Percentiles rank a stretch among this genome's conserved stretches.
phyloP scores from a whole-genome alignment of 1,284 basidiomycete genomes.

The Sporisorium reilianum region DNA sequence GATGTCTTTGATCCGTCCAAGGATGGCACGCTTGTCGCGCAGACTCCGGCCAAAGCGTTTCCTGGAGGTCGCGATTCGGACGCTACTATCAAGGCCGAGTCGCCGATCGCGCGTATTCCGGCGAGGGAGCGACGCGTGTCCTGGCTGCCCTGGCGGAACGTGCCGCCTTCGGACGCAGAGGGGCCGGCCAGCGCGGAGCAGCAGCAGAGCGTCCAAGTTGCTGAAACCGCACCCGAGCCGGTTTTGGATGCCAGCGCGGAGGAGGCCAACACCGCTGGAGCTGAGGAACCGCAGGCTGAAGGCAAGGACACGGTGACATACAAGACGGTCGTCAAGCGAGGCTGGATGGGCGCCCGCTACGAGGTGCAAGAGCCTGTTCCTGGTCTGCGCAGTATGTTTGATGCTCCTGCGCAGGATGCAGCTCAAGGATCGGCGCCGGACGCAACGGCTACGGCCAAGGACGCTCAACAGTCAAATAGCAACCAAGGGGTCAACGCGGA shows the following conservation, averaged over 20 bases:
- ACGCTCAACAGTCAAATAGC: neutral
- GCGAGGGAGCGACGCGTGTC: constrained; percentile 25
- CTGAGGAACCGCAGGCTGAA: neutral
- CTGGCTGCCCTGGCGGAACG: constrained; percentile 51
- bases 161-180: neutral
- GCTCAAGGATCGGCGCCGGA: neutral
- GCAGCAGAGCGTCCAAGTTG: neutral
- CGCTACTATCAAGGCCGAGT: constrained; percentile 24
- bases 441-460: neutral
- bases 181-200: neutral
- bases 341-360: constrained; percentile 48
- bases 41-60: neutral
- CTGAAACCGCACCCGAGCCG: neutral
- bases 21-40: neutral
- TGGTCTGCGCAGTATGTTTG: constrained; percentile 10
- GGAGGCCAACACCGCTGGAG: neutral
- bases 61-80: constrained; percentile 25
- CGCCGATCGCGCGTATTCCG: neutral
- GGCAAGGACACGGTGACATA: constrained; percentile 29
- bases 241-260: neutral
- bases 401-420: neutral
- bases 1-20: constrained; percentile 10
- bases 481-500: neutral
- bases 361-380: constrained; percentile 41
- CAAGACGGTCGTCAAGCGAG: constrained; percentile 44